A percentile compares a stretch with the other conserved stretches of the same genome.
Conservation (phyloP, 2,329 filamentous ascomycete genomes). For the Erysiphe neolycopersici region DNA sequence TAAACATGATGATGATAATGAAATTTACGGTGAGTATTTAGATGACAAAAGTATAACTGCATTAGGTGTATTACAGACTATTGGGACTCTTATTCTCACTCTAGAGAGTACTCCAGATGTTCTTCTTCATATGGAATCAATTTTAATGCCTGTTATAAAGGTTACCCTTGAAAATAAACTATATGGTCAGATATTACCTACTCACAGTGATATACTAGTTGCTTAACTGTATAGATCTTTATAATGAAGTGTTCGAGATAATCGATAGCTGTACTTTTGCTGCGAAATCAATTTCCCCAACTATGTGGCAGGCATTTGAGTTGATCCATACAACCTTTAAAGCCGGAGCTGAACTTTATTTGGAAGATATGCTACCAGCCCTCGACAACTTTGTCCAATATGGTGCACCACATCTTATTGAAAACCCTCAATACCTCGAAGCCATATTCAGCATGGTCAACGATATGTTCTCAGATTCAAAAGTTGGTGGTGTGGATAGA, state of each 20-base stretch:
- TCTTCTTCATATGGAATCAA: constrained; percentile 74
- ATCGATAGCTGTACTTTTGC: constrained; percentile 98
- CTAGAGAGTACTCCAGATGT: constrained; percentile 94
- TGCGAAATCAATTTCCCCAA: constrained; percentile 79
- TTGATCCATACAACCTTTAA: constrained; percentile 94
- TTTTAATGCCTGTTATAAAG: constrained; percentile 89
- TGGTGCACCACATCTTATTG: constrained; percentile 50
- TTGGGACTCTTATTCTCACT: constrained; percentile 87
- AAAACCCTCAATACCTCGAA: constrained; percentile 66
- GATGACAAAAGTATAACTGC: constrained; percentile 98
- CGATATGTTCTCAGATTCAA: constrained; percentile 79
- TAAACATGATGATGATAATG: constrained; percentile 39
- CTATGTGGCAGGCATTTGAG: constrained; percentile 98
- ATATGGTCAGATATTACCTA: constrained; percentile 32
- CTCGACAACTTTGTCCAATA: constrained; percentile 96
- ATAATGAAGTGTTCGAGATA: constrained; percentile 97
- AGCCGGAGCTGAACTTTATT: constrained; percentile 81
- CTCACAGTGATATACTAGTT: constrained; percentile 5
- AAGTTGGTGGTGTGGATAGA: constrained; percentile 76
- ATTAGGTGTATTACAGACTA: constrained; percentile 85
- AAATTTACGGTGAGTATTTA: constrained; percentile 65
- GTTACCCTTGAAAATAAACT: constrained; percentile 95
- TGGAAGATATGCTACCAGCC: constrained; percentile 95
- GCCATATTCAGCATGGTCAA: constrained; percentile 84
- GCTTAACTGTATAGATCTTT: constrained; percentile 34